These are phyloP conservation scores for Malus sylvestris DNA, from an alignment of 306 rosid species.

Conservation along the genomic window DNA sequence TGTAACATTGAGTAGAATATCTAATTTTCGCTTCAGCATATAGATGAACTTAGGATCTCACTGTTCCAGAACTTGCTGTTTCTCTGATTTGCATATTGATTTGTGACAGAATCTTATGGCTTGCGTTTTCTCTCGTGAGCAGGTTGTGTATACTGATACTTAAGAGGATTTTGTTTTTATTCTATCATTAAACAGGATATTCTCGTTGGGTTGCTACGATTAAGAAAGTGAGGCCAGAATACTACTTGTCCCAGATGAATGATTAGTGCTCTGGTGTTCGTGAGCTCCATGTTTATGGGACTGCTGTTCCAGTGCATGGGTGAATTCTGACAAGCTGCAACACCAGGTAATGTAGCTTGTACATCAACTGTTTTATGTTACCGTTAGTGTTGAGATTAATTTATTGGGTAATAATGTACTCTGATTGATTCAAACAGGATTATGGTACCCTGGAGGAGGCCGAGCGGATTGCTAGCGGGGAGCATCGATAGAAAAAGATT, in stretches of 20 bases:
- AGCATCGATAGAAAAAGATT: slow-evolving; percentile 77
- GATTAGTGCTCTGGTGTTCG: slow-evolving; percentile 73
- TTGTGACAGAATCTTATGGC: background rate
- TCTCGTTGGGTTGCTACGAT: slow-evolving; percentile 82
- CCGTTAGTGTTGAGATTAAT: background rate
- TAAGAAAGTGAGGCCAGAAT: slow-evolving; percentile 79
- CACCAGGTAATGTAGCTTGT: slow-evolving; percentile 62
- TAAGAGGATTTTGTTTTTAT: slow-evolving; percentile 8
- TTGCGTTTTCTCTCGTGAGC: no score
- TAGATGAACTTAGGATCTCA: background rate
- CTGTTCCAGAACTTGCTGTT: background rate
- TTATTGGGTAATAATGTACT: background rate
- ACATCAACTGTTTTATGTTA: background rate
- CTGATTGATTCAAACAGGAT: slow-evolving; percentile 41
- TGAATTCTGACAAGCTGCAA: slow-evolving; percentile 84
- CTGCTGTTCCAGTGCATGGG: slow-evolving; percentile 98
- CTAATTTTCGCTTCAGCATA: background rate
- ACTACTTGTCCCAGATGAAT: slow-evolving; percentile 87
- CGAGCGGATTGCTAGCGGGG: slow-evolving; percentile 65
- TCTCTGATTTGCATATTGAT: background rate
- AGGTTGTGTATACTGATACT: background rate
- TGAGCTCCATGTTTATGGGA: slow-evolving; percentile 95
- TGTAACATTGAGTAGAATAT: background rate
- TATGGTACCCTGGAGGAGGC: slow-evolving; percentile 98
- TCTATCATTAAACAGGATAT: slow-evolving; percentile 51